phyloP scores from a whole-genome alignment of 176 grass and related monocot species.

The Puya raimondii region DNA sequence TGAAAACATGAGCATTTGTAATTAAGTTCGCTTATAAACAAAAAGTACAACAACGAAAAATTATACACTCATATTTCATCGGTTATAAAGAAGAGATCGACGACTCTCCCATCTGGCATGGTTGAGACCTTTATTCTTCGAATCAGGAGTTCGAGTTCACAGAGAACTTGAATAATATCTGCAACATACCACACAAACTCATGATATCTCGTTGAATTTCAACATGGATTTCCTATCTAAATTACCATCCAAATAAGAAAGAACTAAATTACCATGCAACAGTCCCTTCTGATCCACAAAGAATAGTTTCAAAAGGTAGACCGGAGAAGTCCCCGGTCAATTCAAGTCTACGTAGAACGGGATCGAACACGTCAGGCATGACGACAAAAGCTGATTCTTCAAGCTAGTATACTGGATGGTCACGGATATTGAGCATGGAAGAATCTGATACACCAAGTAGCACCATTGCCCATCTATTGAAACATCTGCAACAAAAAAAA shows the following conservation, averaged over 20 bases:
- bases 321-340: conserved; percentile 29
- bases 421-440: conserved; percentile 41
- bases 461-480: conserved; percentile 86
- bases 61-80: conserved; percentile 57
- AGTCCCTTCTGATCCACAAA: conserved; percentile 62
- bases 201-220: background rate
- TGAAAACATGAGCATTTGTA: background rate
- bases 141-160: conserved; percentile 86
- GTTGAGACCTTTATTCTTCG: conserved; percentile 91
- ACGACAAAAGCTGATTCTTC: conserved; percentile 62
- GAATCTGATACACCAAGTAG: conserved; percentile 79
- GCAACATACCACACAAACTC: conserved; percentile 1
- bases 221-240: background rate
- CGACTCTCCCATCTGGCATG: conserved; percentile 58
- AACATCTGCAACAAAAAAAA: conserved; percentile 49
- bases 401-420: conserved; percentile 61
- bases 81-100: conserved; percentile 87
- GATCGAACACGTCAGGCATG: conserved; percentile 52
- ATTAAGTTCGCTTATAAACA: background rate
- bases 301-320: conserved; percentile 79
- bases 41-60: background rate
- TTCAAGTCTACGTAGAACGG: conserved; percentile 64
- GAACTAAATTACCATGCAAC: conserved; percentile 55
- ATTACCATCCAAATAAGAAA: background rate
- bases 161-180: conserved; percentile 73